phyloP scores from a whole-genome alignment of 1,284 basidiomycete species.

The Neolentinus lepideus region DNA sequence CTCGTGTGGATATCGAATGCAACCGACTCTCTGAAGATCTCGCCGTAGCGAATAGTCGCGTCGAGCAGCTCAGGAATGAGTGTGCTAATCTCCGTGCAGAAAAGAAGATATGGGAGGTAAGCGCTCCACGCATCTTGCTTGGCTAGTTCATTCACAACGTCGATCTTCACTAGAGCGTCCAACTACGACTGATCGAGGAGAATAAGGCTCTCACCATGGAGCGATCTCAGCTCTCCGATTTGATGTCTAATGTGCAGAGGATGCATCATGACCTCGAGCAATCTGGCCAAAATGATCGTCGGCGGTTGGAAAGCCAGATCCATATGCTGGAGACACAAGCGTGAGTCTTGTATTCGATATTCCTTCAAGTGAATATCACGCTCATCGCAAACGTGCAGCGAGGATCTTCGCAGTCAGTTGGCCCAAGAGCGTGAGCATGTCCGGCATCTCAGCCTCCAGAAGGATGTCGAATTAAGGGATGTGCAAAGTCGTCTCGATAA shows the following conservation, averaged over 20 bases:
- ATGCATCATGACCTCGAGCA: constrained; percentile 87
- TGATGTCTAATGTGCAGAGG: constrained; percentile 83
- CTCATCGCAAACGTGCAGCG: constrained; percentile 30
- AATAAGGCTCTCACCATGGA: constrained; percentile 77
- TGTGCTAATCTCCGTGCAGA: constrained; percentile 83
- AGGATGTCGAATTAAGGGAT: constrained; percentile 77
- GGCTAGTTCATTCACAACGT: neutral
- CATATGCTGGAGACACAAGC: constrained; percentile 73
- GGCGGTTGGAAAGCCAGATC: constrained; percentile 74
- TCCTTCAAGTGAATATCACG: neutral
- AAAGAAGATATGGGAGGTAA: constrained; percentile 87
- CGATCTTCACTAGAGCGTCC: constrained; percentile 47
- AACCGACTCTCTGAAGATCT: constrained; percentile 60
- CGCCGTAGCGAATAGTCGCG: constrained; percentile 41
- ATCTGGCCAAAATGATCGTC: constrained; percentile 73
- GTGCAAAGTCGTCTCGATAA: constrained; percentile 71
- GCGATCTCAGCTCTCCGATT: constrained; percentile 76
- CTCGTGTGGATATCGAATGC: constrained; percentile 59
- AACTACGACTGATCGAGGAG: constrained; percentile 78
- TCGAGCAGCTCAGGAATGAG: constrained; percentile 79
- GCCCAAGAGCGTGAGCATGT: constrained; percentile 74
- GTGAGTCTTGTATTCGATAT: constrained; percentile 34
- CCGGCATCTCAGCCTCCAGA: constrained; percentile 66
- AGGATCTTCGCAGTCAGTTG: constrained; percentile 73
- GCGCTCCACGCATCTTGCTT: constrained; percentile 16